Evolutionary conservation across 495 filamentous ascomycete species (phyloP).

Genomic region (Penicillium desertorum): DNA sequence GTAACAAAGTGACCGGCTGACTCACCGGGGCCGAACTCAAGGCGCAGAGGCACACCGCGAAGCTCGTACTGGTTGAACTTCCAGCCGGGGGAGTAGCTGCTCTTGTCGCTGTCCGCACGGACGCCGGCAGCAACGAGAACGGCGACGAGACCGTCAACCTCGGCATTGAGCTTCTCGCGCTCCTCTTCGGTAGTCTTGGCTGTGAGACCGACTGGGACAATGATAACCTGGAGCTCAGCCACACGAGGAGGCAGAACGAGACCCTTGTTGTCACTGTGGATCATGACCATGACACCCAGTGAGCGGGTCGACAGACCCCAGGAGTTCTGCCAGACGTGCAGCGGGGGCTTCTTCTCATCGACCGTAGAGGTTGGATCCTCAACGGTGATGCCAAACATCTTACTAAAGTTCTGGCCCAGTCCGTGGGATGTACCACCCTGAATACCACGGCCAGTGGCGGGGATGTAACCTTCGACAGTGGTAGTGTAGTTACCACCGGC

Average conservation of each 20-base stretch:
- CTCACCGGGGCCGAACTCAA: slow-evolving; percentile 96
- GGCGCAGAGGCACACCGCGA: slow-evolving; percentile 85
- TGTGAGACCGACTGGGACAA: slow-evolving; percentile 93
- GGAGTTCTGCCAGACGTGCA: slow-evolving; percentile 95
- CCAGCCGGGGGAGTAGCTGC: slow-evolving; percentile 88
- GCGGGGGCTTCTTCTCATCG: slow-evolving; percentile 64
- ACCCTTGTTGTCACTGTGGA: slow-evolving; percentile 91
- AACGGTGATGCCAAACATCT: slow-evolving; percentile 97
- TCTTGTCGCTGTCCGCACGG: slow-evolving; percentile 70
- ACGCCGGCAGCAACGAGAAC: slow-evolving; percentile 65
- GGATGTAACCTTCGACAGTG: slow-evolving; percentile 87
- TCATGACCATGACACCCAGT: slow-evolving; percentile 97
- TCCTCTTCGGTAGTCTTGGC: slow-evolving; percentile 80
- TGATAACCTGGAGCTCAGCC: slow-evolving; percentile 78
- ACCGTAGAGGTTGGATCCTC: slow-evolving; percentile 82
- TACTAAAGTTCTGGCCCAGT: slow-evolving; percentile 94
- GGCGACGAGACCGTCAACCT: slow-evolving; percentile 64
- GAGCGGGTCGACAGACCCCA: slow-evolving; percentile 96
- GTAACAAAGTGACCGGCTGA: slow-evolving; percentile 78
- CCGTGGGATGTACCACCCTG: slow-evolving; percentile 94
- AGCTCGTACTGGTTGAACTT: slow-evolving; percentile 99
- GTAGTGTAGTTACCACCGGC: slow-evolving; percentile 94
- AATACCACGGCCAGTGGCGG: slow-evolving; percentile 90
- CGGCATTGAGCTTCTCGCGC: slow-evolving; percentile 64
- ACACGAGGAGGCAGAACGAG: slow-evolving; percentile 87